Percentiles rank a stretch among this genome's conserved stretches.
Conservation (phyloP, 805 yeast genomes). For the Kodamaea lidongshanica region DNA sequence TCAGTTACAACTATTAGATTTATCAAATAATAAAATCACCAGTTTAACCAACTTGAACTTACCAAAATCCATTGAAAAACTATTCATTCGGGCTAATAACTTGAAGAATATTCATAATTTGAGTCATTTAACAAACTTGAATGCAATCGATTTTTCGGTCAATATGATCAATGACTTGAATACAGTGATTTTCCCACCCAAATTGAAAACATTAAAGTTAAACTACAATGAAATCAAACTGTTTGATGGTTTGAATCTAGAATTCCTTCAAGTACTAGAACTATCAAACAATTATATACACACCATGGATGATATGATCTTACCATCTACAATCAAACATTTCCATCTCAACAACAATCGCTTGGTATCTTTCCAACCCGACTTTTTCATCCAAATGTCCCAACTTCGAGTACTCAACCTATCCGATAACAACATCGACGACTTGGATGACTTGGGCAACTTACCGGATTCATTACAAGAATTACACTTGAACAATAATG, state of each 20-base stretch:
- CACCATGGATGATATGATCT: slow-evolving; percentile 7
- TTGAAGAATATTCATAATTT: slow-evolving; percentile 11
- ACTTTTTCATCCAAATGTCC: slow-evolving; percentile 11
- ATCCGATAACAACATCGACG: slow-evolving; percentile 16
- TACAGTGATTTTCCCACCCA: slow-evolving; percentile 9
- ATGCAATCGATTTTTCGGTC: slow-evolving; percentile 12
- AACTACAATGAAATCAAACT: slow-evolving; percentile 12
- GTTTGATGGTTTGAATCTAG: slow-evolving; percentile 5
- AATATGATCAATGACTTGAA: slow-evolving; percentile 7
- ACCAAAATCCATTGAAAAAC: slow-evolving; percentile 10
- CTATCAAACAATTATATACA: slow-evolving; percentile 12
- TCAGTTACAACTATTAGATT: slow-evolving; percentile 10
- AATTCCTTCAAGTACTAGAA: slow-evolving; percentile 11
- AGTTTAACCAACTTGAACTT: slow-evolving; percentile 9
- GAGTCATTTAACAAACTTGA: slow-evolving; percentile 5
- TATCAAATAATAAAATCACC: slow-evolving; percentile 14
- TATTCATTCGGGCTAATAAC: slow-evolving; percentile 13
- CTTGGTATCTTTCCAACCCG: slow-evolving; percentile 11
- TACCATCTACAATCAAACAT: slow-evolving; percentile 12
- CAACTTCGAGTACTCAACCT: slow-evolving; percentile 11
- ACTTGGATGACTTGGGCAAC: slow-evolving; percentile 19
- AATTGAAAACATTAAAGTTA: slow-evolving; percentile 9
- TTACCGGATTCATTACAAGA: slow-evolving; percentile 14
- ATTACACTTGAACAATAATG: slow-evolving; percentile 16
- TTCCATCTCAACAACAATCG: slow-evolving; percentile 13